Evolutionary conservation across 208 protist genomes (phyloP), one percentile per base, ranked within the genome.

Genomic region (Leishmania arabica): DNA sequence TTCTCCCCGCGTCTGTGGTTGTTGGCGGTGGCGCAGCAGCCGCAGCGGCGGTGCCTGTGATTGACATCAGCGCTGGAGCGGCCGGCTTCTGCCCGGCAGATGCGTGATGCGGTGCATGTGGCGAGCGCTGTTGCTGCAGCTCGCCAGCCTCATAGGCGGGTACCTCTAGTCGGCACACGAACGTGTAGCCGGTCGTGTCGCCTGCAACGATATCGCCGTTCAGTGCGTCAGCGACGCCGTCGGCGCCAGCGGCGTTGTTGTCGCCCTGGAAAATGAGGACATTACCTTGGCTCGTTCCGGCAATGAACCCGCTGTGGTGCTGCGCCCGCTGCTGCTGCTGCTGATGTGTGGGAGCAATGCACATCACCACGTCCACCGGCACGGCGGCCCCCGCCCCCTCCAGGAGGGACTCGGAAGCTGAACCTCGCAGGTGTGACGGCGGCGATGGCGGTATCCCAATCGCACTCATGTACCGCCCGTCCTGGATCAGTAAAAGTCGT

Each of bases 401-500:
- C 11, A 71, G 45, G 47, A 71, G 37, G 40, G 64, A 31, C 2
- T 56, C 76, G 17, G 64, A n/a, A 8, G 4, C 21, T 24, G 31
- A 5, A 15, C 27, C 47, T 60, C 13, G n/a, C 27, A 75, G 71
- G 3, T 53, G 42, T 31, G 62, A 31, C 42, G 77, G 27, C 24
- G 34, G 8, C 31, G 58, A 17, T 45, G 80, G 54, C 7, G 83
- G 83, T 75, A 92, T 80, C 21, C 87, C 68, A 27, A 97, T 75
- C 47, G 89, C 49, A 19, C 86, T 66, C 42, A 88, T 65, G 81
- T 88, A 96, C 73, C 91, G 90, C 34, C 90, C 91, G 1, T 87
- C 77, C 15, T 98, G 93, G 66, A 99, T 86, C 45, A 99, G 78
- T 24, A 98, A 75, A 73, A 99, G 86, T 27, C 96, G 90, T 70